Evolutionary conservation across 2,329 filamentous ascomycete species (phyloP), one percentile per base, ranked within the genome.

Genomic region (Neocatenulostroma microsporum): DNA sequence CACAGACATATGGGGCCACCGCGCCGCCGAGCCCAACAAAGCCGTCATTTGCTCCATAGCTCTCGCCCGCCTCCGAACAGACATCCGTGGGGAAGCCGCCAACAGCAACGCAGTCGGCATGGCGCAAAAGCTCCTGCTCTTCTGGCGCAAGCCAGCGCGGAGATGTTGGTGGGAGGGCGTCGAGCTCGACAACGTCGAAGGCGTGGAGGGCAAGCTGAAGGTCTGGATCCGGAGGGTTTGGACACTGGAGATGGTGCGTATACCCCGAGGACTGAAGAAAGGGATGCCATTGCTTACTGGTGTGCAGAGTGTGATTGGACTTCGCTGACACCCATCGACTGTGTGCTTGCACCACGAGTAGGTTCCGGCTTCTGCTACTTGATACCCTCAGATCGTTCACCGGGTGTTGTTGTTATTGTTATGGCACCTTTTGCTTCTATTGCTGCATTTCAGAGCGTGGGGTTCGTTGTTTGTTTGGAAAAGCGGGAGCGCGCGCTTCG

Each of bases 101-200:
- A 79, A 74, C 49, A 87, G 68, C 53, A 80, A 76, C 58, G 83
- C 86, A 1, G 86, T 96, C 13, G 89, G 89, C 35, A 98, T 98
- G 91, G 91, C 91, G 10, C 91, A 98, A 63, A 98, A 98, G 67
- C 74, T 98, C 30, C 73, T 98, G 11, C 73, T 98, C 3, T 98
- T 98, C 69, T 98, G 91, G 91, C 78, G 91, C 48, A 98, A 98
- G 65, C 91, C 91, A 12, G 91, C 91, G 11, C 73, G 91, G 43
- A 76, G 91, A 60, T 98, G 91, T 70, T 98, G 91, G 91, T 98
- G 91, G 91, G 91, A 98, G 62, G 91, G 91, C 17, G 83, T 98
- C 24, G 88, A 96, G 61, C 71, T 98, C 29, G 78, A 91, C 13
- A 73, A 84, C 47, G 84, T 98, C 10, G 86, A 93, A 34, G 91